phyloP scores from a whole-genome alignment of 164 flowering plant genomes.

The Annona cherimola region DNA sequence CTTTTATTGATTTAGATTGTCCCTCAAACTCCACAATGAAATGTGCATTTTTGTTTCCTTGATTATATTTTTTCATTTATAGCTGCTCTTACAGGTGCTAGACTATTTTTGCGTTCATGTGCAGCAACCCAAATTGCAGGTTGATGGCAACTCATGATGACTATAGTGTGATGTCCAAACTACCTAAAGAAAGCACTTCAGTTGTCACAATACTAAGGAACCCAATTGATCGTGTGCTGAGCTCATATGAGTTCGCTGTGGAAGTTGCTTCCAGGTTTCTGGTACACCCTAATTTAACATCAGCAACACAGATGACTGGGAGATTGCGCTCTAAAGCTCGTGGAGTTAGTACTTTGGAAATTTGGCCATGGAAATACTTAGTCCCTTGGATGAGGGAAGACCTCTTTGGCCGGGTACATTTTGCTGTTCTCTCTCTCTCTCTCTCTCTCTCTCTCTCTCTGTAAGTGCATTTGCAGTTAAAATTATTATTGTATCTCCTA shows the following conservation, averaged over 20 bases:
- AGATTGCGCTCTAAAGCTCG: constrained; percentile 31
- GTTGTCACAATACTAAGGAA: constrained; percentile 85
- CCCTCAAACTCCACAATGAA: no score
- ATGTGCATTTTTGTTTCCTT: background rate
- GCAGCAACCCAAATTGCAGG: constrained; percentile 77
- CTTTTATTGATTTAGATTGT: no score
- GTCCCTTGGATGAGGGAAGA: constrained; percentile 99
- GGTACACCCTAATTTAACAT: constrained; percentile 82
- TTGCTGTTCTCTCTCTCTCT: background rate
- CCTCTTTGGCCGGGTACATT: constrained; percentile 83
- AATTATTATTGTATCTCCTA: background rate
- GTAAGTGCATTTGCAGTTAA: background rate
- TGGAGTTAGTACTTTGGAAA: constrained; percentile 83
- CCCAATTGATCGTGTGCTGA: constrained; percentile 90
- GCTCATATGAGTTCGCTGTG: constrained; percentile 87
- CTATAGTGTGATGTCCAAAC: constrained; percentile 82
- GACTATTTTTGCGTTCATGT: constrained; percentile 15
- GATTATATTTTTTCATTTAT: background rate
- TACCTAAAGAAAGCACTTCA: constrained; percentile 78
- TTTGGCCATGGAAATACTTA: constrained; percentile 99
- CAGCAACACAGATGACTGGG: constrained; percentile 55
- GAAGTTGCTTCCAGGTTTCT: constrained; percentile 96
- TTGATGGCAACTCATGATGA: constrained; percentile 93
- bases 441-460: background rate
- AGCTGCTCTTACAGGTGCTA: constrained; percentile 5